A percentile compares a stretch with the other conserved stretches of the same genome.
phyloP scores from a whole-genome alignment of 768 basidiomycete species.

The Tephrocybe rancida region DNA sequence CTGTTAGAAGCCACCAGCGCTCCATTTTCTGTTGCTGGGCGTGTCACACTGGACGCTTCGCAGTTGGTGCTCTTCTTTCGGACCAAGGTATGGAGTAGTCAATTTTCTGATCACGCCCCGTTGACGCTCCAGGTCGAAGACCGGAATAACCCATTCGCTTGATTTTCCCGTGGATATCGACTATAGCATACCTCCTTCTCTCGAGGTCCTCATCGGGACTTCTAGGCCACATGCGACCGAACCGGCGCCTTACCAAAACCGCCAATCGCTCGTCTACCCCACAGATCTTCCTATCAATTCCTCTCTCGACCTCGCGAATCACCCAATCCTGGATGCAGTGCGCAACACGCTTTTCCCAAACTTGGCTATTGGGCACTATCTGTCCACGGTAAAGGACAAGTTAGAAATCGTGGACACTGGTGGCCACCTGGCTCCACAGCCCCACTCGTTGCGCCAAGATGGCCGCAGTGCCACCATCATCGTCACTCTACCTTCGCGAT shows the following conservation, averaged over 20 bases:
- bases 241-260: conserved; percentile 54
- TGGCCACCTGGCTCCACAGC: conserved; percentile 57
- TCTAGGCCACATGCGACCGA: conserved; percentile 67
- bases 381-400: conserved; percentile 67
- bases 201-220: conserved; percentile 76
- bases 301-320: conserved; percentile 79
- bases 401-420: conserved; percentile 70
- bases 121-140: conserved; percentile 40
- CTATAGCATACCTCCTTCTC: conserved; percentile 72
- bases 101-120: background rate
- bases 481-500: conserved; percentile 74
- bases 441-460: conserved; percentile 57
- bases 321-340: conserved; percentile 80
- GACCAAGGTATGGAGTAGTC: conserved; percentile 55
- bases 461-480: conserved; percentile 73
- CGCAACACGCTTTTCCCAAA: conserved; percentile 73
- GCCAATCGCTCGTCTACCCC: conserved; percentile 74
- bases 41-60: conserved; percentile 70
- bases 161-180: conserved; percentile 83
- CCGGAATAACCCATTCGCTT: conserved; percentile 77
- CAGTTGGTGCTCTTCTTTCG: conserved; percentile 77
- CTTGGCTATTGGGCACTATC: conserved; percentile 67
- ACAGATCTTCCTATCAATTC: conserved; percentile 71
- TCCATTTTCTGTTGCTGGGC: conserved; percentile 67
- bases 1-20: conserved; percentile 61